Evolutionary conservation across 192 early-diverging fungal species (phyloP).

Genomic region (Phlyctochytrium planicorne): DNA sequence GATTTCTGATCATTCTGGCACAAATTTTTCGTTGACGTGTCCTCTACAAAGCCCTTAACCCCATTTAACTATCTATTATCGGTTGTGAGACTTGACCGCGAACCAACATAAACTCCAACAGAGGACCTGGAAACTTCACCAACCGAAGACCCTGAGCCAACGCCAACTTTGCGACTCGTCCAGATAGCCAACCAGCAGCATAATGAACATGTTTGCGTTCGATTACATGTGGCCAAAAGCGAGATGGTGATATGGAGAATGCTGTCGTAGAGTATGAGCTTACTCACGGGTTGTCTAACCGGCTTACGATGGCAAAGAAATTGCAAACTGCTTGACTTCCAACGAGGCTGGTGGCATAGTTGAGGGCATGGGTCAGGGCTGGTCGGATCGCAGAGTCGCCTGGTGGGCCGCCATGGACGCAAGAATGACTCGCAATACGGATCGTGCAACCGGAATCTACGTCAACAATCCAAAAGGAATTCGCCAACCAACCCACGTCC

Average conservation of each 20-base stretch:
- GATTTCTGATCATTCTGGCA: conserved; percentile 15
- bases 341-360: conserved; percentile 61
- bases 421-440: conserved; percentile 40
- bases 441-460: conserved; percentile 47
- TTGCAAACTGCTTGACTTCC: conserved; percentile 47
- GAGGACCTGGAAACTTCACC: conserved; percentile 77
- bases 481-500: conserved; percentile 60
- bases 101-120: conserved; percentile 24
- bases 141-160: conserved; percentile 94
- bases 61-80: conserved; percentile 6
- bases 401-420: conserved; percentile 33
- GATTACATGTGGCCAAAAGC: conserved; percentile 41
- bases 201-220: conserved; percentile 21
- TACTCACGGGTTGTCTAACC: conserved; percentile 58
- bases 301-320: conserved; percentile 61
- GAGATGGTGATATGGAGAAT: conserved; percentile 55
- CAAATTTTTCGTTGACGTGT: conserved; percentile 24
- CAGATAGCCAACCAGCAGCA: conserved; percentile 67
- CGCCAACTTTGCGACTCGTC: conserved; percentile 95
- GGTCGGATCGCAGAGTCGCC: conserved; percentile 55
- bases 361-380: no score
- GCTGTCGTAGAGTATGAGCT: conserved; percentile 59
- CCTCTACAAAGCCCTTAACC: conserved; percentile 20
- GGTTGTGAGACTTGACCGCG: no score
- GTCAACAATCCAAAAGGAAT: conserved; percentile 39